These are phyloP conservation scores for Aspergillus texensis DNA, from an alignment of 2,329 filamentous ascomycete species.

Conservation along the genomic window DNA sequence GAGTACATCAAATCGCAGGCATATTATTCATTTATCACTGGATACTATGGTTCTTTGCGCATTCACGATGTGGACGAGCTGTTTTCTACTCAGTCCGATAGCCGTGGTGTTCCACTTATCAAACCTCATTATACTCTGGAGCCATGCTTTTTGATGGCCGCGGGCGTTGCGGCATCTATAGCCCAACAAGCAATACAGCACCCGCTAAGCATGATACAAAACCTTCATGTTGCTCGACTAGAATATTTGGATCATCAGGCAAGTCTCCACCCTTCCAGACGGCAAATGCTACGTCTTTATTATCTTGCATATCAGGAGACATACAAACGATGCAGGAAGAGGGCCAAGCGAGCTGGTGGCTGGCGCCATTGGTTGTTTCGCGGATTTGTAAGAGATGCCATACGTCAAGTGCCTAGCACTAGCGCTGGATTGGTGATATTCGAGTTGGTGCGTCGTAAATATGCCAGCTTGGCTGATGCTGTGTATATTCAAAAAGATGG, in stretches of 20 bases:
- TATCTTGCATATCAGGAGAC: conserved; percentile 65
- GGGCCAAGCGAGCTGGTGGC: conserved; percentile 55
- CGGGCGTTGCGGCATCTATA: conserved; percentile 61
- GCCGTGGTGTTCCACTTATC: conserved; percentile 50
- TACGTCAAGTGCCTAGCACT: conserved; percentile 65
- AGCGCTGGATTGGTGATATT: conserved; percentile 67
- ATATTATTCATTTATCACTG: conserved; percentile 64
- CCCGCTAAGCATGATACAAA: conserved; percentile 61
- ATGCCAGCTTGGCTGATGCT: conserved; percentile 56
- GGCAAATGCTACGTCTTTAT: conserved; percentile 56
- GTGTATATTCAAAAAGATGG: conserved; percentile 61
- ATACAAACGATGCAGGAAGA: conserved; percentile 55
- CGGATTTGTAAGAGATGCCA: conserved; percentile 58
- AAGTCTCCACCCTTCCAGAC: conserved; percentile 43
- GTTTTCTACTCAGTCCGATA: conserved; percentile 28
- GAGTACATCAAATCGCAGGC: conserved; percentile 65
- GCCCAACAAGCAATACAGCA: conserved; percentile 62
- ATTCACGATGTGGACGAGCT: conserved; percentile 31
- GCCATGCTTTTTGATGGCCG: conserved; percentile 62
- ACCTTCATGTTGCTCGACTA: conserved; percentile 61
- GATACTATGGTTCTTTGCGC: conserved; percentile 55
- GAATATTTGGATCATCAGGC: conserved; percentile 61
- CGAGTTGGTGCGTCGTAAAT: conserved; percentile 64
- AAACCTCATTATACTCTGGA: conserved; percentile 66
- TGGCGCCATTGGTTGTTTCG: conserved; percentile 60